Evolutionary conservation across 2,329 filamentous ascomycete species (phyloP), one percentile per base, ranked within the genome.

Genomic region (Blastomyces silverae): DNA sequence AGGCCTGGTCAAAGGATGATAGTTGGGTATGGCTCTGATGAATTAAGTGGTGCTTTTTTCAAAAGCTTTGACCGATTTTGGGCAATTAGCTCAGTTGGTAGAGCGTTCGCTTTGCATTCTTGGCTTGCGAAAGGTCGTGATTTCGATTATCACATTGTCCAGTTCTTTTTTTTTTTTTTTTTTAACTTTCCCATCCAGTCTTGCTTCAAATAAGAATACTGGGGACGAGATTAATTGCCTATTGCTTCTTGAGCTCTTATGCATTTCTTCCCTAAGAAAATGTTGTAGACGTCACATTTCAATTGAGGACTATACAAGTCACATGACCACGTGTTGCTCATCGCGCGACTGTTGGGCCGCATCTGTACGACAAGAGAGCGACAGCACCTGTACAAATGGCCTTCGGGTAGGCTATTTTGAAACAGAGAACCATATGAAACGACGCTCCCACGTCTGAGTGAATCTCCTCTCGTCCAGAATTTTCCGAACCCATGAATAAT

Each of bases 81-180:
- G 65, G 65, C 65, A 63, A 66, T 66, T 66, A 65, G 65, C 62
- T 65, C 56, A 66, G 63, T 46, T 65, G 61, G 61, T 66, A 65
- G 60, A 66, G 64, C 63, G 59, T 66, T 61, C 60, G 63, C 64
- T 66, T 66, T 66, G 65, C 65, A 66, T 63, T 13, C 50, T 13
- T 8, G 20, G 31, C 39, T 11, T 66, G 64, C 63, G 60, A 61
- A 65, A 65, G 65, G 65, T 65, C 65, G 65, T 53, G 64, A 67
- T 67, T 67, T 66, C 64, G 66, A 67, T 66, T 67, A 67, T 66
- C 66, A 48, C 66, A 67, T 67, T 65, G 65, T 66, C 66, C 66
- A 52, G 37, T 53, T 61, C 57, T 57, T 58, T 61, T 66, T 65
- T 65, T 61, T 28, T 55, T 15, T 31, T 34, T 3, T n/a, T 34